Evolutionary conservation across 176 grass and related monocot species (phyloP), one percentile per base, ranked within the genome.

Genomic region (Juncus effusus): DNA sequence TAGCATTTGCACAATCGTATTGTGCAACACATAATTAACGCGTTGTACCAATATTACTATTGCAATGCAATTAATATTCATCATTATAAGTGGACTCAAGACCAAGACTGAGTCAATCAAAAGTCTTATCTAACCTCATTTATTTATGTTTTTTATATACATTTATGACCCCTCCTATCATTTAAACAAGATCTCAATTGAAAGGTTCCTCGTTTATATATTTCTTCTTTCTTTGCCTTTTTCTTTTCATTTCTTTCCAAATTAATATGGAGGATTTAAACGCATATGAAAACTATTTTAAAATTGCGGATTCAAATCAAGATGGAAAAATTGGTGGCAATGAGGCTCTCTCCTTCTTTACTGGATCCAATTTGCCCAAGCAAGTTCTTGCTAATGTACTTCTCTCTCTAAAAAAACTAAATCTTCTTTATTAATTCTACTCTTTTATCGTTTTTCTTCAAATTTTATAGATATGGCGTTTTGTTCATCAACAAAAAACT

Each of bases 281-380:
- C 37, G 50, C 16, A 38, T 70, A 70, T 70, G 66, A 70, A 7
- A 70, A 70, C 12, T 70, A 70, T 4, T 70, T 70, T 11, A 12
- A 53, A 11, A 70, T 70, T 40, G 66, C 66, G 3, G 66, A 70
- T 56, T 19, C 3, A 2, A 70, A 70, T 41, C 51, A 38, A 3
- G 66, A 70, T 40, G 66, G 66, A 40, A 70, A 70, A 37, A 70
- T 70, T 3, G 36, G 19, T 2, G 66, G 66, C 7, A 3, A 40
- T 6, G 45, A 60, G 13, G 54, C 56, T 10, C 42, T 75, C n/a
- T 10, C 56, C 19, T 75, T 75, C 6, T 75, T 63, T 75, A 39
- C 2, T 4, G 56, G 60, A 13, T 62, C 72, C 37, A 50, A 40
- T 3, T 63, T 62, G 16, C 40, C 59, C 42, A 35, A 40, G 13